A percentile compares a stretch with the other conserved stretches of the same genome.
Conservation (phyloP, 306 rosid genomes). For the Cucurbita moschata region DNA sequence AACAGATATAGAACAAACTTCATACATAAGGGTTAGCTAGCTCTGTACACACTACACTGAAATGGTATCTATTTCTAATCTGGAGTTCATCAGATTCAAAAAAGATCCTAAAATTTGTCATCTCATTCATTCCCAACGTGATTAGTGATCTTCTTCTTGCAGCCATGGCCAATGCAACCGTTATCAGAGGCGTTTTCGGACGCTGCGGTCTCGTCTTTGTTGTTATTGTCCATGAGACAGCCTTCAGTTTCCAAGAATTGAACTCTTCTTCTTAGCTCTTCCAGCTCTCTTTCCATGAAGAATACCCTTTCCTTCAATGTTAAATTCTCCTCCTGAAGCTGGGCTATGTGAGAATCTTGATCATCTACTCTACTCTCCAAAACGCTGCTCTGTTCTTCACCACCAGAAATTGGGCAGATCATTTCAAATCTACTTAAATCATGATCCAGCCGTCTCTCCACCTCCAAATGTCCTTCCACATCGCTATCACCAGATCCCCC, state of each 20-base stretch:
- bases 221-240: neutral
- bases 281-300: conserved; percentile 48
- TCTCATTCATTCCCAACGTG: conserved; percentile 6
- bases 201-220: conserved; percentile 10
- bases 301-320: conserved; percentile 55
- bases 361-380: conserved; percentile 61
- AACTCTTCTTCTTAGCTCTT: conserved; percentile 39
- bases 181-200: conserved; percentile 4
- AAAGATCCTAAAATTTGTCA: neutral
- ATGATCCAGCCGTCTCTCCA: conserved; percentile 58
- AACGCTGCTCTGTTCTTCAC: conserved; percentile 39
- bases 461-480: conserved; percentile 54
- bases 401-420: conserved; percentile 42
- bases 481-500: conserved; percentile 51
- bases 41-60: neutral
- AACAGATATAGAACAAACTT: neutral
- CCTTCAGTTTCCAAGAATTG: conserved; percentile 27
- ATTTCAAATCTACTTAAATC: conserved; percentile 68
- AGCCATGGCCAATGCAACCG: conserved; percentile 16
- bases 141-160: conserved; percentile 21
- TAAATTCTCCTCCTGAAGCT: conserved; percentile 55
- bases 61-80: neutral
- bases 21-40: neutral
- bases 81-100: neutral
- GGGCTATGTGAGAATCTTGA: conserved; percentile 51